A percentile compares a stretch with the other conserved stretches of the same genome.
phyloP scores from a whole-genome alignment of 768 basidiomycete genomes.

The Atractiella rhizophila region DNA sequence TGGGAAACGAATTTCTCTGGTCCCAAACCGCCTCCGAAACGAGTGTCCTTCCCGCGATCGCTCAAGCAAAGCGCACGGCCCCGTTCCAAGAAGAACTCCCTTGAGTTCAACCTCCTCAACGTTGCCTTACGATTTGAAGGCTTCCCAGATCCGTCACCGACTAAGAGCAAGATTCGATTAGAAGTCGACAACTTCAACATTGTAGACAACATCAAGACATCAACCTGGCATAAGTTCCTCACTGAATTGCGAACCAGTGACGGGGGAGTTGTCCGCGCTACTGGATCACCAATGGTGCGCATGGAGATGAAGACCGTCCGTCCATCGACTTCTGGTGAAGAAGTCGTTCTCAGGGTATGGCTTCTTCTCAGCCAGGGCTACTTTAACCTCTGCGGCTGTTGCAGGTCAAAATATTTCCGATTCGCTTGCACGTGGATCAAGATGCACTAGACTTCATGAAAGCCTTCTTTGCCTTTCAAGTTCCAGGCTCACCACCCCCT shows the following conservation, averaged over 20 bases:
- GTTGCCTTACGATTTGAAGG: constrained; percentile 35
- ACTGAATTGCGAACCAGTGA: constrained; percentile 62
- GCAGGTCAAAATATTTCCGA: constrained; percentile 68
- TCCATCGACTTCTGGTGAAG: constrained; percentile 44
- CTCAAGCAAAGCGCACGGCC: constrained; percentile 24
- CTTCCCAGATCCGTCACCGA: constrained; percentile 22
- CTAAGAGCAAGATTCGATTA: constrained; percentile 41
- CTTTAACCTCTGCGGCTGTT: too few species aligned
- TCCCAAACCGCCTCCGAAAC: not conserved
- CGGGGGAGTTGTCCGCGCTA: constrained; percentile 66
- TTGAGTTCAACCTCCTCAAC: constrained; percentile 54
- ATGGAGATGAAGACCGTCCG: constrained; percentile 51
- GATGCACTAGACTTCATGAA: constrained; percentile 96
- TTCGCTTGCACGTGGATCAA: constrained; percentile 85
- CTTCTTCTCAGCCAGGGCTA: constrained; percentile 1
- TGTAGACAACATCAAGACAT: constrained; percentile 89
- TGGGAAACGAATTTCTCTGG: constrained; percentile 9
- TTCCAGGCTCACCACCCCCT: constrained; percentile 24
- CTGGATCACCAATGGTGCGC: constrained; percentile 77
- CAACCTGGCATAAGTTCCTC: constrained; percentile 93
- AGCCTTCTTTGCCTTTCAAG: constrained; percentile 75
- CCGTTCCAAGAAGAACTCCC: constrained; percentile 49
- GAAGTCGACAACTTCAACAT: constrained; percentile 58
- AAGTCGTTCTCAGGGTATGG: constrained; percentile 40
- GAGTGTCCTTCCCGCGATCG: not conserved